Percentiles rank a stretch among this genome's conserved stretches.
Conservation (phyloP, 345 rosid species). For the thale cress (Arabidopsis thaliana) region TAIR10.1 NC_003074.8:8338501-8339000, state of each 20-base stretch:
- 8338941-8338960: neutral
- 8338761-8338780: constrained; percentile 1
- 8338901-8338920: constrained; percentile 32
- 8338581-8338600: neutral
- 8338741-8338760: neutral
- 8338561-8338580: neutral
- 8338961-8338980: constrained; percentile 27
- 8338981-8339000: constrained; percentile 15
- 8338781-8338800: neutral
- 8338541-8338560: neutral
- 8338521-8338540: neutral
- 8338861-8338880: constrained; percentile 15
- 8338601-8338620: neutral
- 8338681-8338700: no score
- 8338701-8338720: no score
- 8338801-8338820: constrained; percentile 16
- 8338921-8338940: constrained; percentile 15
- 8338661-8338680: neutral
- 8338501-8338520: neutral
- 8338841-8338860: neutral
- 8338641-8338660: neutral
- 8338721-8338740: neutral
- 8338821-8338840: constrained; percentile 36
- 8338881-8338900: constrained; percentile 34
- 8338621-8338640: neutral